Evolutionary conservation across 495 filamentous ascomycete genomes (phyloP), one percentile per base, ranked within the genome.

Genomic region (Rusavskia elegans): DNA sequence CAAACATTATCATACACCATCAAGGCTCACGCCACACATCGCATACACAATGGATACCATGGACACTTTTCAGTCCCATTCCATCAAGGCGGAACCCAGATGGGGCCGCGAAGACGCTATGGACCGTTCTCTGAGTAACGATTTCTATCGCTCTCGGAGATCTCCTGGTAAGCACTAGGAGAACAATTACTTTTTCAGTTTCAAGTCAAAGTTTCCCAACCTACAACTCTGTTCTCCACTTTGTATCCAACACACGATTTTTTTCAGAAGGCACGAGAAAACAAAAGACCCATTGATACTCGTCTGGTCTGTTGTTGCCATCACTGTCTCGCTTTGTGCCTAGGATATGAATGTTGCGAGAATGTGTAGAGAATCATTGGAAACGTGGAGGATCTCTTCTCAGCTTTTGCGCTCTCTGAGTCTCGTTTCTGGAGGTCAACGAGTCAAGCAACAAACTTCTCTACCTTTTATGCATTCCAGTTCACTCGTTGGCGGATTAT

Each of bases 81-180:
- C 55, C 11, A 46, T 55, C 29, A 59, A 57, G 48, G 36, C 53
- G 49, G 59, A 59, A 13, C 48, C 55, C 6, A 50, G 57, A 53
- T 63, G 54, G 53, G 59, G 49, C 25, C 48, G 53, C 41, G 57
- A 56, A 40, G 60, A 57, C 27, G 37, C 39, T 9, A 50, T 55
- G 50, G 57, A 53, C 32, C 44, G 57, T 44, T 32, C 45, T 25
- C 23, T 53, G 21, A 46, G 50, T 29, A 63, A 58, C 50, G 73
- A 76, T 39, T 61, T 55, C 4, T 74, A 74, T 59, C 62, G 74
- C 6, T 44, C 40, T 59, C 73, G 72, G 50, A 66, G 73, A 49
- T 77, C 74, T 37, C 74, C 74, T 55, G 66, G 74, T 77, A 70
- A 59, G 73, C 49, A 36, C 25, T 9, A 9, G 13, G 44, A 1